Evolutionary conservation across 441 rosid species (phyloP).

Genomic region (Dalechampia spathulata): DNA sequence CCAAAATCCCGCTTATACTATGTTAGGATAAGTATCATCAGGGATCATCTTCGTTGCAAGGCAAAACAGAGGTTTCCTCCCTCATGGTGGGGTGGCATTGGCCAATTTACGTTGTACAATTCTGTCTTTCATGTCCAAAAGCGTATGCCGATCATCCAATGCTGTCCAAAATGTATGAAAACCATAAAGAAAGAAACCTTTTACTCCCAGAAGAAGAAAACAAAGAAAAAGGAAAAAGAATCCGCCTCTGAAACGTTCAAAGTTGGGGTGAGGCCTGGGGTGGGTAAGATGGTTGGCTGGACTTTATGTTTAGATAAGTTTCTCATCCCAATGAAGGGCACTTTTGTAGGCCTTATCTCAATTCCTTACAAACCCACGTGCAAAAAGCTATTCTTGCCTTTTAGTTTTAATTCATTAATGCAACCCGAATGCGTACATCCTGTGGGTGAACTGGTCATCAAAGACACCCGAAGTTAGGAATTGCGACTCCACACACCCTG

Average conservation of each 20-base stretch:
- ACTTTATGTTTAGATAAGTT: neutral
- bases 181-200: too few relatives aligned
- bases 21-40: too few relatives aligned
- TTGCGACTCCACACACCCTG: too few relatives aligned
- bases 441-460: too few relatives aligned
- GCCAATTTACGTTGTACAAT: neutral
- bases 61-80: conserved; percentile 6
- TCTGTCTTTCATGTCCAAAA: too few relatives aligned
- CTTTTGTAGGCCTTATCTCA: conserved; percentile 2
- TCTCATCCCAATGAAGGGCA: conserved; percentile 8
- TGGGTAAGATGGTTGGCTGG: too few relatives aligned
- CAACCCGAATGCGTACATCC: too few relatives aligned
- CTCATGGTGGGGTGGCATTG: neutral
- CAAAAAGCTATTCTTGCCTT: neutral
- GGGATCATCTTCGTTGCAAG: conserved; percentile 1
- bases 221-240: too few relatives aligned
- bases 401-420: neutral
- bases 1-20: too few relatives aligned
- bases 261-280: conserved; percentile 9
- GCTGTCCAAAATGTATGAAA: neutral
- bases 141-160: neutral
- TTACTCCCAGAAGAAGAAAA: too few relatives aligned
- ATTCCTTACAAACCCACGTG: conserved; percentile 21
- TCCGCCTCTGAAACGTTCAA: neutral
- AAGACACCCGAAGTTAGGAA: too few relatives aligned